Evolutionary conservation across 805 yeast species (phyloP).

Genomic region (Candida chauliodis): DNA sequence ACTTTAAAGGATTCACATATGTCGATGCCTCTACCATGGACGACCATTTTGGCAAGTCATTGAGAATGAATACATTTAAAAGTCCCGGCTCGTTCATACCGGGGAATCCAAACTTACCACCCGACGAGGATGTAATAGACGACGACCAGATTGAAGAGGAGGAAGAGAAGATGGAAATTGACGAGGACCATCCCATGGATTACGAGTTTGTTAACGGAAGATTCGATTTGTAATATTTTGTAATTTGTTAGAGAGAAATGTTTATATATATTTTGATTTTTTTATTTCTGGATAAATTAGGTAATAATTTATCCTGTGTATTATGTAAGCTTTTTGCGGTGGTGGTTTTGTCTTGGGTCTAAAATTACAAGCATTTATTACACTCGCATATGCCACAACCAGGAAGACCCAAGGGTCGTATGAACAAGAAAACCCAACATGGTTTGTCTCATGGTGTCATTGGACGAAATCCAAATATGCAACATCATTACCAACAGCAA

Average conservation of each 20-base stretch:
- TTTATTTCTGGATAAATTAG: too few relatives aligned
- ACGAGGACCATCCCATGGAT: slow-evolving; percentile 60
- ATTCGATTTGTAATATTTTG: slow-evolving; percentile 60
- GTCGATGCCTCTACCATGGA: slow-evolving; percentile 93
- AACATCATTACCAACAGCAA: not conserved
- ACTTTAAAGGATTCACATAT: slow-evolving; percentile 94
- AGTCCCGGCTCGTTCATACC: slow-evolving; percentile 71
- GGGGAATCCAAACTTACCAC: slow-evolving; percentile 75
- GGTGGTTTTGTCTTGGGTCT: too few relatives aligned
- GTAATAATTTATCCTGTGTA: too few relatives aligned
- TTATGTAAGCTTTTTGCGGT: too few relatives aligned
- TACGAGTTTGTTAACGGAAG: slow-evolving; percentile 88
- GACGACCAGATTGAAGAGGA: slow-evolving; percentile 53
- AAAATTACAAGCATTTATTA: too few relatives aligned
- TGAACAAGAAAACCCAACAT: slow-evolving; percentile 19
- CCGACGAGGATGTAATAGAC: slow-evolving; percentile 80
- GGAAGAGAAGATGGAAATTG: slow-evolving; percentile 35
- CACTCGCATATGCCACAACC: slow-evolving; percentile 17
- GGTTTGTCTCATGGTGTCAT: slow-evolving; percentile 10
- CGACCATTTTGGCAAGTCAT: slow-evolving; percentile 60
- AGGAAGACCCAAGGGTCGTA: slow-evolving; percentile 29
- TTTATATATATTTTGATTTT: too few relatives aligned
- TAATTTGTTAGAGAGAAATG: too few relatives aligned
- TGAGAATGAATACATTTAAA: slow-evolving; percentile 35
- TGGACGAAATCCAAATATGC: not conserved